Conservation (phyloP, 1,284 basidiomycete species). For the Cutaneotrichosporon sp. region DNA sequence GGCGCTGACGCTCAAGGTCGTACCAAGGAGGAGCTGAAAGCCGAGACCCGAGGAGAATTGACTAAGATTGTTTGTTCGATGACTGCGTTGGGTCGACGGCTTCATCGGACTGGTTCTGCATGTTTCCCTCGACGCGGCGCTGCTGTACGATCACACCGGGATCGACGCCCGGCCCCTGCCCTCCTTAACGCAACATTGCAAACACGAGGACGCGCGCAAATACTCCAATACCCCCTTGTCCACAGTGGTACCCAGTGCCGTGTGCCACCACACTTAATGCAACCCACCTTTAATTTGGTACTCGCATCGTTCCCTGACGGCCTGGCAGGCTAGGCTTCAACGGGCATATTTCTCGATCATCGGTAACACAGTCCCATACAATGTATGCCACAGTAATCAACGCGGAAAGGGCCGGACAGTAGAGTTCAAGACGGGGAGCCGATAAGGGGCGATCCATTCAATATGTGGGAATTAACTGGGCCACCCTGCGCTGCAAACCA, state of each 20-base stretch:
- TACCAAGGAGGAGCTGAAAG: conserved; percentile 2
- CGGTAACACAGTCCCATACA: not conserved
- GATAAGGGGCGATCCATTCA: not conserved
- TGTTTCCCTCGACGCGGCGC: not conserved
- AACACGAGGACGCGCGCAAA: not conserved
- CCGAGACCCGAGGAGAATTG: conserved; percentile 2
- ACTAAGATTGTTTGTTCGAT: not conserved
- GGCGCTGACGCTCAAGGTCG: not conserved
- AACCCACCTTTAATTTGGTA: not conserved
- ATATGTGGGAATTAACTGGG: not conserved
- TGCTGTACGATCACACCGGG: not conserved
- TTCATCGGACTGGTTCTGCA: not conserved
- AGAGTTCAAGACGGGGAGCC: not conserved
- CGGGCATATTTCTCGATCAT: not conserved
- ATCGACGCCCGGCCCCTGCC: not conserved
- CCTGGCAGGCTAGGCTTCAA: not conserved
- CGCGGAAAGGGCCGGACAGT: not conserved
- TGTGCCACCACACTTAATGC: not conserved
- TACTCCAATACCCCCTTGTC: not conserved
- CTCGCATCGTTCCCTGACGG: not conserved
- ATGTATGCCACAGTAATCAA: not conserved
- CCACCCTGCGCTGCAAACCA: not conserved
- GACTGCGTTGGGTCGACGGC: not conserved
- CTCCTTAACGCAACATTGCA: not conserved
- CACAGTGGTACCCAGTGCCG: no score